Percentiles rank a stretch among this genome's conserved stretches.
phyloP scores from a whole-genome alignment of 202 grass and related monocot species.

The Setaria viridis region DNA sequence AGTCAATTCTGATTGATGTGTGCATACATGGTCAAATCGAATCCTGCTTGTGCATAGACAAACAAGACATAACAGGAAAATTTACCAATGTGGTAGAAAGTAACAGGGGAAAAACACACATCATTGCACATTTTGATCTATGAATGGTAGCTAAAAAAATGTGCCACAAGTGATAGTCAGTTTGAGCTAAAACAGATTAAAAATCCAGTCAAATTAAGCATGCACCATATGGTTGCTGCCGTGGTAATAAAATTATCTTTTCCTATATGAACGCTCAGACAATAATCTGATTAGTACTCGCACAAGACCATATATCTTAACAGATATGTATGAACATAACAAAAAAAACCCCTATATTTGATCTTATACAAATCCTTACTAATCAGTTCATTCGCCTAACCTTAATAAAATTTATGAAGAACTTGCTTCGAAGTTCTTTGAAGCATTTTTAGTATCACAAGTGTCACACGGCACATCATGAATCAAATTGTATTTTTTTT shows the following conservation, averaged over 20 bases:
- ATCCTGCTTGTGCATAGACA: neutral
- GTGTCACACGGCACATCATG: neutral
- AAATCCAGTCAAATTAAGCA: neutral
- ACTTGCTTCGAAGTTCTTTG: neutral
- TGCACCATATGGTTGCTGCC: neutral
- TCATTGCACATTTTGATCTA: neutral
- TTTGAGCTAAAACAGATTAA: neutral
- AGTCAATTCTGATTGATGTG: neutral
- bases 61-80: neutral
- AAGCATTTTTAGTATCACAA: neutral
- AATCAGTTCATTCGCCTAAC: neutral
- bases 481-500: neutral
- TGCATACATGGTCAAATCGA: constrained; percentile 11
- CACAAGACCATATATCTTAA: neutral
- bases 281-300: neutral
- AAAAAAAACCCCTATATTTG: neutral
- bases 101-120: neutral
- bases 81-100: constrained; percentile 9
- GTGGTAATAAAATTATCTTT: neutral
- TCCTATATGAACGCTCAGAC: too few relatives aligned
- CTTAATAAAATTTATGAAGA: neutral
- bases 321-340: neutral
- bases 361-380: neutral
- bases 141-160: neutral
- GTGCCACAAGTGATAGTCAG: neutral